phyloP scores from a whole-genome alignment of 768 basidiomycete species.

The Mycena rosella region DNA sequence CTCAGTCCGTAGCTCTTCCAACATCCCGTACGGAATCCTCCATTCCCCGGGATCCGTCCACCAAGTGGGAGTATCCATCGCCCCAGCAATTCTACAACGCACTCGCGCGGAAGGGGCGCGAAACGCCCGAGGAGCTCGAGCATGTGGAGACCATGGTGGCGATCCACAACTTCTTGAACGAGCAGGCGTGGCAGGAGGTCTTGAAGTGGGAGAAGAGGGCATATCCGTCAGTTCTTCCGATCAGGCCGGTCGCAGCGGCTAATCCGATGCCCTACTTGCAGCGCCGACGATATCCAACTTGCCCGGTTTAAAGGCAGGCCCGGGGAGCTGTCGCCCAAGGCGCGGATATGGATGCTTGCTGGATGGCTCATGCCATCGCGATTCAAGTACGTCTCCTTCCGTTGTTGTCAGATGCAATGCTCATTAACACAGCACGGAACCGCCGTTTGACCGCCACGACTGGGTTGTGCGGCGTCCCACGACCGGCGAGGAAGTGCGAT shows the following conservation, averaged over 20 bases:
- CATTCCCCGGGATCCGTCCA: constrained; percentile 77
- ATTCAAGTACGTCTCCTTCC: constrained; percentile 78
- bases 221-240: constrained; percentile 62
- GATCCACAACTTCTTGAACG: constrained; percentile 98
- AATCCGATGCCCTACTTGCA: constrained; percentile 44
- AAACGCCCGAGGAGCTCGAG: constrained; percentile 86
- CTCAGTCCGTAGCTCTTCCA: constrained; percentile 73
- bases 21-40: constrained; percentile 83
- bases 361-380: constrained; percentile 90
- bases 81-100: constrained; percentile 99
- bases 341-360: constrained; percentile 85
- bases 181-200: constrained; percentile 96
- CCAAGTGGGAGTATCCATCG: constrained; percentile 94
- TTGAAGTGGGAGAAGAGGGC: constrained; percentile 88
- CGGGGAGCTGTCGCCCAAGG: constrained; percentile 95
- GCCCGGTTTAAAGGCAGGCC: constrained; percentile 91
- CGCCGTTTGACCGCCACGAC: constrained; percentile 98
- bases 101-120: constrained; percentile 95
- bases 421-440: constrained; percentile 77
- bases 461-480: constrained; percentile 91
- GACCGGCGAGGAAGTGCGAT: constrained; percentile 87
- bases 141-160: constrained; percentile 97
- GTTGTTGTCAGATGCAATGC: background rate
- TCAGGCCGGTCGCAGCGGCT: background rate
- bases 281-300: constrained; percentile 78